These are phyloP conservation scores for Periconia macrospinosa DNA, from an alignment of 2,329 filamentous ascomycete genomes.

Conservation along the genomic window DNA sequence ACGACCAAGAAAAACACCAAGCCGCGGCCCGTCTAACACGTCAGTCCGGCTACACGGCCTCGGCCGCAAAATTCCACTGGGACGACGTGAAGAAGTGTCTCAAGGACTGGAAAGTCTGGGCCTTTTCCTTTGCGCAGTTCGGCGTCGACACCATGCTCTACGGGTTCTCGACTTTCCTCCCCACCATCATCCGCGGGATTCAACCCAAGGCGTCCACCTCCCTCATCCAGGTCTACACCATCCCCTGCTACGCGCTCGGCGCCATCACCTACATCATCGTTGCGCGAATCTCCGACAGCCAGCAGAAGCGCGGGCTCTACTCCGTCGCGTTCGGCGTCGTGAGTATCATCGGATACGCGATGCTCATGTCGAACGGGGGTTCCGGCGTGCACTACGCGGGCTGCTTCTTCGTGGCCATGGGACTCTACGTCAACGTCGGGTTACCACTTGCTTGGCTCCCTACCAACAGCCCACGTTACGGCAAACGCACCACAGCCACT, in stretches of 20 bases:
- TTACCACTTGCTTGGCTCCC: conserved; percentile 62
- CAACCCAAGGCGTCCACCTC: conserved; percentile 63
- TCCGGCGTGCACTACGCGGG: conserved; percentile 72
- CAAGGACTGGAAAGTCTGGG: conserved; percentile 75
- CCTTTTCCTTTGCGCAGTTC: conserved; percentile 71
- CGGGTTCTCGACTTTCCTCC: conserved; percentile 76
- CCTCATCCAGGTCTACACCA: conserved; percentile 73
- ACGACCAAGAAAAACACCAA: conserved; percentile 61
- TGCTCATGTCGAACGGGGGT: conserved; percentile 64
- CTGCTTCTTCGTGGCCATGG: conserved; percentile 74
- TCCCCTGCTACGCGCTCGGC: conserved; percentile 75
- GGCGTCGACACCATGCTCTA: conserved; percentile 77
- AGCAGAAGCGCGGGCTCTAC: conserved; percentile 67
- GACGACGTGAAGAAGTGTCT: conserved; percentile 68
- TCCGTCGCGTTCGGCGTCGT: conserved; percentile 64
- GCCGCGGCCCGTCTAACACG: conserved; percentile 54
- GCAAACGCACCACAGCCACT: conserved; percentile 72
- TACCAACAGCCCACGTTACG: conserved; percentile 72
- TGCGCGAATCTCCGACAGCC: conserved; percentile 68
- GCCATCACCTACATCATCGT: conserved; percentile 68
- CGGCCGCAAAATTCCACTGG: conserved; percentile 59
- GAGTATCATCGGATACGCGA: conserved; percentile 68
- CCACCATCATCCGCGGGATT: conserved; percentile 74
- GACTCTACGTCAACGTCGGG: conserved; percentile 65
- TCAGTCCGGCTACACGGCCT: conserved; percentile 52